phyloP scores from a whole-genome alignment of 306 rosid genomes.

The Pachyrhizus erosus region DNA sequence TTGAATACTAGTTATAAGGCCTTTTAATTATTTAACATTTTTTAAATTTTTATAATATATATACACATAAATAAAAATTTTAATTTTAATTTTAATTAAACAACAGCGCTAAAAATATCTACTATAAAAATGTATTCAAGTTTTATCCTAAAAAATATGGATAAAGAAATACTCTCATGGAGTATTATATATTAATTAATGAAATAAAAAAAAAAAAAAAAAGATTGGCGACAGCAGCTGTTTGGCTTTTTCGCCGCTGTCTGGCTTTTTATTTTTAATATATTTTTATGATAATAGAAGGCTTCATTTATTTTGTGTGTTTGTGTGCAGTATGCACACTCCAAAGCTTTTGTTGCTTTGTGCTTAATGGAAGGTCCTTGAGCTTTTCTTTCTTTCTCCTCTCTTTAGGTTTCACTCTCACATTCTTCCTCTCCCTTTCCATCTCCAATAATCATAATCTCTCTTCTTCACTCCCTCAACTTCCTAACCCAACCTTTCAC shows the following conservation, averaged over 20 bases:
- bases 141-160: too few species aligned
- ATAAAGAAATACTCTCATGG: too few species aligned
- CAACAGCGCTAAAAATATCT: too few species aligned
- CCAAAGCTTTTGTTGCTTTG: constrained; percentile 72
- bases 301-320: constrained; percentile 44
- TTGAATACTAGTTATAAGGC: too few species aligned
- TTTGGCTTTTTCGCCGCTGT: constrained; percentile 47
- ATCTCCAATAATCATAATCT: constrained; percentile 10
- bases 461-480: constrained; percentile 41
- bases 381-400: constrained; percentile 41
- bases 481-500: constrained; percentile 30
- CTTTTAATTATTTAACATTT: too few species aligned
- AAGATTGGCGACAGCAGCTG: constrained; percentile 4
- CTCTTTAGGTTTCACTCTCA: constrained; percentile 38
- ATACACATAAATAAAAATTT: too few species aligned
- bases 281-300: not conserved
- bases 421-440: not conserved
- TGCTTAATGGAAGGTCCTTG: constrained; percentile 81
- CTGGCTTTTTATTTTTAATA: not conserved
- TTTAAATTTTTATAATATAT: too few species aligned
- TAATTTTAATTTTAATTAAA: too few species aligned
- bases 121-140: too few species aligned
- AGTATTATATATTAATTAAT: too few species aligned
- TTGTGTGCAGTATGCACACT: constrained; percentile 47
- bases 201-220: not conserved